Percentiles rank a stretch among this genome's conserved stretches.
phyloP scores from a whole-genome alignment of 2,329 filamentous ascomycete genomes.

The Aspergillus novoparasiticus region DNA sequence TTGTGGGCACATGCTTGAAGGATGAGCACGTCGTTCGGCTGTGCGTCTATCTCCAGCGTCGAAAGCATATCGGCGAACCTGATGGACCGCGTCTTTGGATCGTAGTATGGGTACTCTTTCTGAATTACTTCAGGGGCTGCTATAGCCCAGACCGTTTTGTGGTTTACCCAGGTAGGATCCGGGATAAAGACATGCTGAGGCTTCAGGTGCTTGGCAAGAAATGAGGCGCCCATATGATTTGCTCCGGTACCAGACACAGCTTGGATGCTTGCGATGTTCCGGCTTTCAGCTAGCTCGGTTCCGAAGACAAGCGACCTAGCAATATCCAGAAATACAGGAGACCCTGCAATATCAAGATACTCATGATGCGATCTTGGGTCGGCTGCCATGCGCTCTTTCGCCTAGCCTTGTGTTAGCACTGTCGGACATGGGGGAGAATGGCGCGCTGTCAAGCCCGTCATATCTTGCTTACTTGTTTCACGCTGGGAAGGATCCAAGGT shows the following conservation, averaged over 20 bases:
- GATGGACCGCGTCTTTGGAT: slow-evolving; percentile 49
- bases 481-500: slow-evolving; percentile 43
- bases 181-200: slow-evolving; percentile 75
- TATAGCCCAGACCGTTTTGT: slow-evolving; percentile 78
- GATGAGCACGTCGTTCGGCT: slow-evolving; percentile 76
- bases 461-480: slow-evolving; percentile 28
- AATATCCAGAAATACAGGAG: slow-evolving; percentile 45
- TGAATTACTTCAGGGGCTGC: slow-evolving; percentile 38
- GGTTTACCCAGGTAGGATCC: slow-evolving; percentile 91
- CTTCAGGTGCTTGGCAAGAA: slow-evolving; percentile 79
- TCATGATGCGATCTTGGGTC: slow-evolving; percentile 70
- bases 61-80: slow-evolving; percentile 60
- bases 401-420: slow-evolving; percentile 3
- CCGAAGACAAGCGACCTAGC: neutral
- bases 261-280: slow-evolving; percentile 67
- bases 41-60: slow-evolving; percentile 77
- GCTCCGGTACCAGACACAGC: slow-evolving; percentile 93
- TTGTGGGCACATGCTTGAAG: slow-evolving; percentile 94
- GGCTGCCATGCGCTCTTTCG: slow-evolving; percentile 65
- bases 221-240: slow-evolving; percentile 81
- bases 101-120: slow-evolving; percentile 85
- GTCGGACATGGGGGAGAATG: neutral
- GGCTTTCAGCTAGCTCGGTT: neutral
- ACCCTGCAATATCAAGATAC: slow-evolving; percentile 86
- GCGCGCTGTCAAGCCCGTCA: neutral